Base-by-base conservation (phyloP, 257 asterid species). In the Capsicum rhomboideum region DNA sequence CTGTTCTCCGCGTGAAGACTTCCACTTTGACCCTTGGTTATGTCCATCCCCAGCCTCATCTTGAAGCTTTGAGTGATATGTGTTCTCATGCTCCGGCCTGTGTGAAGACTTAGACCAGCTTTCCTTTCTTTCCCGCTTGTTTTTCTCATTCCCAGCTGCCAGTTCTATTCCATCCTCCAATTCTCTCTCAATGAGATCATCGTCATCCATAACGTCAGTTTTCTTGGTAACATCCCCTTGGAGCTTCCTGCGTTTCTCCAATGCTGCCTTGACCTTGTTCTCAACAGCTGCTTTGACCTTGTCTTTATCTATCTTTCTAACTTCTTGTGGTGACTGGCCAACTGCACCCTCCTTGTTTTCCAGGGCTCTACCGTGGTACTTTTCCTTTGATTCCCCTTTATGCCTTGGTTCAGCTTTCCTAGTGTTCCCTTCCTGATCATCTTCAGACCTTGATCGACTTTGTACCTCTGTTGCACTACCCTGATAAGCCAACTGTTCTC, bases 211-310 rank as follows among this genome's bases (percentile, higher is more conserved):
- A 40, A 89, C 85, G 83, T 92, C 97, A 1, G 71, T 63, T 88
- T 88, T 91, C 81, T 90, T 90, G 77, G 92, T 78, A 58, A 87
- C 54, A 61, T 93, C 97, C n/a, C 97, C 96, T 49, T 91, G 97
- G 10, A 93, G 91, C 86, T 93, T 94, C 90, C 93, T 90, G 53
- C 92, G 83, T 85, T 86, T 89, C 88, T 93, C 95, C 55, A 90
- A 86, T 26, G 95, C 95, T 85, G 97, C 82, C 82, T 77, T 77
- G 63, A 77, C 82, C 82, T 50, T 50, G 63, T 85, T 89, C 87
- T 93, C 95, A 40, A 90, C 85, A 18, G 94, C 95, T 84, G 97
- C 98, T 88, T 93, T 94, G 55, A 94, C 85, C 90, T 92, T 94
- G 88, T 91, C 95, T 83, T 80, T 90, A 91, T 93, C 97, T 46